phyloP scores from a whole-genome alignment of 1,284 basidiomycete species.

The Apiotrichum veenhuisii region DNA sequence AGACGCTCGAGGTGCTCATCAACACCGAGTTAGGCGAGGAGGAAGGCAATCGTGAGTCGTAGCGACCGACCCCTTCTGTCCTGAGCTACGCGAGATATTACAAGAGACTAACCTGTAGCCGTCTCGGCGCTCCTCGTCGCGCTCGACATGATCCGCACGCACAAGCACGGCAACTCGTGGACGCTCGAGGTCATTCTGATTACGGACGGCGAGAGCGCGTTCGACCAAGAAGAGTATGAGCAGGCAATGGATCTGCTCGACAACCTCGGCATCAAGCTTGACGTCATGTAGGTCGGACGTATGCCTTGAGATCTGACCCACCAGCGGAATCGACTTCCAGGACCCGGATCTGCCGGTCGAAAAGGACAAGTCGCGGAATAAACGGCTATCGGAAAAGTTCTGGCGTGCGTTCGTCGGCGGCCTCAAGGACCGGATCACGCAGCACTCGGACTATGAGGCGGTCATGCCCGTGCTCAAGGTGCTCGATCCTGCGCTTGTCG shows the following conservation, averaged over 20 bases:
- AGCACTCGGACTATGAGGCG: conserved; percentile 45
- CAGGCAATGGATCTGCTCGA: conserved; percentile 63
- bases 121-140: conserved; percentile 82
- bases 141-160: conserved; percentile 60
- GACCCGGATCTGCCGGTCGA: conserved; percentile 28
- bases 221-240: conserved; percentile 58
- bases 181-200: conserved; percentile 72
- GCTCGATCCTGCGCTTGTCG: conserved; percentile 65
- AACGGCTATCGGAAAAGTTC: conserved; percentile 72
- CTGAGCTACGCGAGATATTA: no score
- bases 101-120: conserved; percentile 54
- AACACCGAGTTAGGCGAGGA: conserved; percentile 56
- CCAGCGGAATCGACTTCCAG: conserved; percentile 40
- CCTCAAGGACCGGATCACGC: conserved; percentile 51
- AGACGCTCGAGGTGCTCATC: conserved; percentile 70
- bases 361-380: conserved; percentile 35
- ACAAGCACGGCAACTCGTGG: conserved; percentile 68
- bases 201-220: conserved; percentile 62
- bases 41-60: conserved; percentile 41
- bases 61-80: no score
- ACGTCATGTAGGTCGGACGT: conserved; percentile 47
- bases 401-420: conserved; percentile 55
- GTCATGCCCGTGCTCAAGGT: conserved; percentile 61
- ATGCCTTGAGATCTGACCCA: background rate
- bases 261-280: conserved; percentile 64